Conservation (phyloP, 2,329 filamentous ascomycete genomes). For the Purpureocillium takamizusanense region DNA sequence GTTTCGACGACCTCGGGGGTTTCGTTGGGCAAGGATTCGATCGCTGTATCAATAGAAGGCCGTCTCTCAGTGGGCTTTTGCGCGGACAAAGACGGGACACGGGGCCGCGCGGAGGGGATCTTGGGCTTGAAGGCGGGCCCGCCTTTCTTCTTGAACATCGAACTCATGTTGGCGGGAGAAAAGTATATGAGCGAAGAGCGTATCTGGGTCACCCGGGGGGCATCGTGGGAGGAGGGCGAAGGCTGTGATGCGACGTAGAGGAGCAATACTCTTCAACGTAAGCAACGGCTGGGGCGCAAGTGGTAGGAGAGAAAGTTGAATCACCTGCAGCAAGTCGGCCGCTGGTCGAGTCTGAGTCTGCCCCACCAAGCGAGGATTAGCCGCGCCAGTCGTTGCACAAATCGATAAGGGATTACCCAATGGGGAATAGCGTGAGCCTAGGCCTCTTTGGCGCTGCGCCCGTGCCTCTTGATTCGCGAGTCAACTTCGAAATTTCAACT, state of each 20-base stretch:
- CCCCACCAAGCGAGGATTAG: constrained; percentile 20
- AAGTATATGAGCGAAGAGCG: too few relatives aligned
- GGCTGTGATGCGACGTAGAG: neutral
- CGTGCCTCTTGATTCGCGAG: constrained; percentile 29
- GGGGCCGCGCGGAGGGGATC: constrained; percentile 46
- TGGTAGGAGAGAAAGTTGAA: too few relatives aligned
- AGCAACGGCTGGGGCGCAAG: too few relatives aligned
- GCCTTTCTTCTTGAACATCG: constrained; percentile 59
- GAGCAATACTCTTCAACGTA: neutral
- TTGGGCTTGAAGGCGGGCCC: constrained; percentile 62
- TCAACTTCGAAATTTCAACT: constrained; percentile 37
- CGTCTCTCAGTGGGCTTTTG: constrained; percentile 4
- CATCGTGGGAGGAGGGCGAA: too few relatives aligned
- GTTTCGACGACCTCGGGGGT: neutral
- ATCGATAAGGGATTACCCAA: constrained; percentile 23
- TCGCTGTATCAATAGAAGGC: neutral
- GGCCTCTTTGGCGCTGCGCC: constrained; percentile 23
- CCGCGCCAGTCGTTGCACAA: constrained; percentile 20
- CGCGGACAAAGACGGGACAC: constrained; percentile 24
- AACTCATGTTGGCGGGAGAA: constrained; percentile 41
- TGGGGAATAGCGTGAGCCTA: constrained; percentile 23
- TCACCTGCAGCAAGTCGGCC: neutral
- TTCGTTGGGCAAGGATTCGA: neutral
- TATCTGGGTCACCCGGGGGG: too few relatives aligned
- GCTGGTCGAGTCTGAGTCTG: neutral